These are phyloP conservation scores for Hymenotorrendiella dingleyae DNA, from an alignment of 2,329 filamentous ascomycete species.

Conservation along the genomic window DNA sequence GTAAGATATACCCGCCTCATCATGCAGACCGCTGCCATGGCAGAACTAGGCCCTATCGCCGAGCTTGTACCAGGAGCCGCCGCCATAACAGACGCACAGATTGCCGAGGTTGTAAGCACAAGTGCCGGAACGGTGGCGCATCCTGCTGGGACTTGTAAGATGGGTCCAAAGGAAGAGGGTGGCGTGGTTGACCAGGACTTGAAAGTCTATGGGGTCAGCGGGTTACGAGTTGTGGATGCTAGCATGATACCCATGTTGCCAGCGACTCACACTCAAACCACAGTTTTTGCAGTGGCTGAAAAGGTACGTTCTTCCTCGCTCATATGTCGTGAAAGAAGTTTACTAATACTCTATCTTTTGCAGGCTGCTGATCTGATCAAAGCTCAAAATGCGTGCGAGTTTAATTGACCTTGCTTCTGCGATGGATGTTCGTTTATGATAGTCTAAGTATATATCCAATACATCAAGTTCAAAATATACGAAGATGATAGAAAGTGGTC, in stretches of 20 bases:
- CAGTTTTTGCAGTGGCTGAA: conserved; percentile 7
- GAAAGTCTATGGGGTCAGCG: conserved; percentile 14
- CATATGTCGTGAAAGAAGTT: too few relatives aligned
- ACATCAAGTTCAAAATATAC: too few relatives aligned
- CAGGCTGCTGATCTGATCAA: too few relatives aligned
- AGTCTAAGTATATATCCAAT: too few relatives aligned
- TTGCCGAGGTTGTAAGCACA: conserved; percentile 24
- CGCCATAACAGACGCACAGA: conserved; percentile 21
- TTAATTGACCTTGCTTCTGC: too few relatives aligned
- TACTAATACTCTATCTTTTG: too few relatives aligned
- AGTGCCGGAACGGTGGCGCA: conserved; percentile 29
- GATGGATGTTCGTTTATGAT: too few relatives aligned
- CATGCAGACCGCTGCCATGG: conserved; percentile 16
- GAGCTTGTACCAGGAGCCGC: conserved; percentile 25
- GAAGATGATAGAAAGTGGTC: too few relatives aligned
- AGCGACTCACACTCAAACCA: conserved; percentile 1
- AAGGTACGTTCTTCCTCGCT: conserved; percentile 1
- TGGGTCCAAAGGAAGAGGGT: conserved; percentile 11
- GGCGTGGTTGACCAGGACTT: conserved; percentile 16
- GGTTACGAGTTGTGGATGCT: conserved; percentile 12
- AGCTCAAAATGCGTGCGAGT: too few relatives aligned
- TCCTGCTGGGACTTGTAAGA: conserved; percentile 33
- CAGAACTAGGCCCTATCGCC: conserved; percentile 23
- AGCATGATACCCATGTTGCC: conserved; percentile 4
- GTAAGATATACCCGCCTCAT: background rate